Evolutionary conservation across 108 stramenopile genomes (phyloP), one percentile per base, ranked within the genome.

Genomic region (Skeletonema costatum): DNA sequence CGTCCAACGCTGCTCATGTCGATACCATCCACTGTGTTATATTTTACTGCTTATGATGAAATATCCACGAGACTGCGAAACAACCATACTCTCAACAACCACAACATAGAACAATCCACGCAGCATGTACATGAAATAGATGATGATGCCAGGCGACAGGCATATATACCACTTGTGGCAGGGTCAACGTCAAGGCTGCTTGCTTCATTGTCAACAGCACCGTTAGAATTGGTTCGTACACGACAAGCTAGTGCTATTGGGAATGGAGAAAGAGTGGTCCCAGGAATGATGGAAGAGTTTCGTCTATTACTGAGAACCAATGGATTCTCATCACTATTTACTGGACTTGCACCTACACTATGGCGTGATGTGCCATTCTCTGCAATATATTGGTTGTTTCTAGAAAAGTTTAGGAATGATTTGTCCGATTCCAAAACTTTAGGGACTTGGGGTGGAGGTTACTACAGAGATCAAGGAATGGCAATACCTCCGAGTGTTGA

Each of bases 351-450:
- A 16, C 91, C 97, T 7, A 97, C 97, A n/a, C 70, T 99, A 21
- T 77, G 89, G 86, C 88, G 99, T 11, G 99, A 99, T 80, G 93
- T 98, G 30, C 98, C 98, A 13, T 99, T 98, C 76, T 81, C 84
- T 19, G 95, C 91, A 17, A 75, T 98, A 7, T 99, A 98, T 69
- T 99, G 97, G 96, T 32, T 87, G 13, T 77, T 75, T 56, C 84
- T 96, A 21, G 98, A 99, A 74, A 33, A 69, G 12, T 80, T 83
- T 38, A 70, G 81, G 44, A 42, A 19, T 31, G 33, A 30, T 48
- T 59, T 81, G 30, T 71, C 61, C 11, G 35, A 64, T 11, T 36
- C 76, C 1, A 17, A 56, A 11, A 2, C 16, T 8, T 60, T 77
- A 13, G 73, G 72, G 12, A 30, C 25, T 29, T 77, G 73, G 73